Conservation (phyloP, 208 protist species). For the Trypanosoma cruzi region DNA sequence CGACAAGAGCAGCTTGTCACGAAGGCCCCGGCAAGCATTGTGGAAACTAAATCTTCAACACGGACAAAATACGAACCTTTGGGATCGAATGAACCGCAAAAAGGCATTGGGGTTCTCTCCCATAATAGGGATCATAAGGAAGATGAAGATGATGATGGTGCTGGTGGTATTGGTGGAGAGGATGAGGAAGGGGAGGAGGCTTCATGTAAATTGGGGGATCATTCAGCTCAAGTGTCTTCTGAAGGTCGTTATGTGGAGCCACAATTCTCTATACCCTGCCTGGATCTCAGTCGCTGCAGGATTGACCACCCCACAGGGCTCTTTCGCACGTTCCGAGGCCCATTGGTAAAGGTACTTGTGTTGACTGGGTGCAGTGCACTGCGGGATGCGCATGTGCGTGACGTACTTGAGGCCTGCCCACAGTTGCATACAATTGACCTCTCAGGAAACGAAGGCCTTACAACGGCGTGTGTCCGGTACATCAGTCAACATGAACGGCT, state of each 20-base stretch:
- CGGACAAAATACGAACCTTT: background rate
- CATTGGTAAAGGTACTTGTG: slow-evolving; percentile 30
- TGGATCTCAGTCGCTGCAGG: slow-evolving; percentile 38
- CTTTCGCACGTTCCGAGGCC: slow-evolving; percentile 15
- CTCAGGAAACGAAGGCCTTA: slow-evolving; percentile 25
- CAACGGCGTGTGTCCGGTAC: slow-evolving; percentile 26
- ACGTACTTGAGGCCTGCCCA: slow-evolving; percentile 28
- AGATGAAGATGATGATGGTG: background rate
- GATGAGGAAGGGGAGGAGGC: no score
- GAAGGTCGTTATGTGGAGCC: background rate
- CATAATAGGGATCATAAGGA: background rate
- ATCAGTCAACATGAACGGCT: slow-evolving; percentile 24
- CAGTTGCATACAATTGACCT: slow-evolving; percentile 38
- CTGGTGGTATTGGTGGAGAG: no score
- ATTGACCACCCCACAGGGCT: slow-evolving; percentile 25
- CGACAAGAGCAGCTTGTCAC: slow-evolving; percentile 13
- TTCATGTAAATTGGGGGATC: no score
- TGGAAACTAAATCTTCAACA: background rate
- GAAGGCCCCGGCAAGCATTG: background rate
- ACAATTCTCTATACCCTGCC: slow-evolving; percentile 7
- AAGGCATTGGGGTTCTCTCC: background rate
- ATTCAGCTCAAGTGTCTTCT: background rate
- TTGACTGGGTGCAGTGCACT: slow-evolving; percentile 22
- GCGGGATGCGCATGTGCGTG: slow-evolving; percentile 26
- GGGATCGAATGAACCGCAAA: background rate